Evolutionary conservation across 257 asterid genomes (phyloP).

Genomic region (Solanum paucissectum): DNA sequence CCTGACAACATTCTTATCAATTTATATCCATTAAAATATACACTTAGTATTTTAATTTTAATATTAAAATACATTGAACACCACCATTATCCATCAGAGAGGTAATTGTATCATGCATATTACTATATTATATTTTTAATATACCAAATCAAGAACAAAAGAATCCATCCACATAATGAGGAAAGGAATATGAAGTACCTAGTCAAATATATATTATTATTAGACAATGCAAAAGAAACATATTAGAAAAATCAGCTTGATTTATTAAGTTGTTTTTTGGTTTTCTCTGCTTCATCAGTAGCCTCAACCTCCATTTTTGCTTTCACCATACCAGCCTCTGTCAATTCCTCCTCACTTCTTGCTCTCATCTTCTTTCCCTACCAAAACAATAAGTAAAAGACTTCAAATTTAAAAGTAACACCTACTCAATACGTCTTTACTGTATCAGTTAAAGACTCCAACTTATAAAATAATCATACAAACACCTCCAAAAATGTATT

Average conservation of each 20-base stretch:
- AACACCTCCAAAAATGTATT: not conserved
- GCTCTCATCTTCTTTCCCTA: conserved; percentile 29
- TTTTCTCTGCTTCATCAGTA: conserved; percentile 30
- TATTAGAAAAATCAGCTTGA: not conserved
- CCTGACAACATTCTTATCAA: too few species aligned
- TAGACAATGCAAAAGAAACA: not conserved
- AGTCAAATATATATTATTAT: too few species aligned
- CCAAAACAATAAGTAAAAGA: not conserved
- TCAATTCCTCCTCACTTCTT: conserved; percentile 21
- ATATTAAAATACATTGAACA: too few species aligned
- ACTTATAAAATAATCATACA: too few species aligned
- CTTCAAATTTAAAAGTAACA: not conserved
- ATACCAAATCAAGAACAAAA: not conserved
- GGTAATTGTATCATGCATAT: not conserved
- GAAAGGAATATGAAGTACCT: too few species aligned
- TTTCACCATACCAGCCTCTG: conserved; percentile 22
- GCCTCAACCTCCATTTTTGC: conserved; percentile 39
- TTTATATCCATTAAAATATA: not conserved
- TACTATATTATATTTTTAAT: too few species aligned
- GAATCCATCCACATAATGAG: not conserved
- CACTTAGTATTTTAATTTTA: too few species aligned
- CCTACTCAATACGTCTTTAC: not conserved
- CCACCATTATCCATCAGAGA: not conserved
- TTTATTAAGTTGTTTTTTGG: conserved; percentile 19
- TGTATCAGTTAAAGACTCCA: not conserved